Conservation (phyloP, 331 rosid genomes). For the Dryas integrifolia region DNA sequence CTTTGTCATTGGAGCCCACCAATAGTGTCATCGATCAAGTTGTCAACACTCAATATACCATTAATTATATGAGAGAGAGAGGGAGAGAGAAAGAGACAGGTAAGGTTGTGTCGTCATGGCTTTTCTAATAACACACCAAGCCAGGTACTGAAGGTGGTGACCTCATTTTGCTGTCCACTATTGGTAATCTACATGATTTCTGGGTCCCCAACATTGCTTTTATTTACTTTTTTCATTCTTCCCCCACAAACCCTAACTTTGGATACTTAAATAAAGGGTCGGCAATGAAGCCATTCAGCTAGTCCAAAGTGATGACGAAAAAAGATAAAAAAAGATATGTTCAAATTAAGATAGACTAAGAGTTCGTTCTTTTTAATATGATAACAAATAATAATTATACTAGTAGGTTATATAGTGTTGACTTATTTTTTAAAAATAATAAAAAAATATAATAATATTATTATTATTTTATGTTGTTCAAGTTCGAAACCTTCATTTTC, state of each 20-base stretch:
- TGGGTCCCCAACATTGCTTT: conserved; percentile 12
- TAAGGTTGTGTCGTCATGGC: conserved; percentile 10
- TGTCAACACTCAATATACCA: not conserved
- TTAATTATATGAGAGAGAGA: not conserved
- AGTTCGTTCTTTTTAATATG: too few species aligned
- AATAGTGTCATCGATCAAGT: not conserved
- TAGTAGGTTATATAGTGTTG: too few species aligned
- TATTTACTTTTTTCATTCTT: not conserved
- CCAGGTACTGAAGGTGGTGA: not conserved
- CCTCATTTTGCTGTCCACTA: conserved; percentile 15
- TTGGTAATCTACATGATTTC: conserved; percentile 16
- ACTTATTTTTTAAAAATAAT: too few species aligned
- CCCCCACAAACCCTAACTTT: not conserved
- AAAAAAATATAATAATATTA: too few species aligned
- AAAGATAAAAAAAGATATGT: too few species aligned
- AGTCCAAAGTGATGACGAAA: too few species aligned
- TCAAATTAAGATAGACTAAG: too few species aligned
- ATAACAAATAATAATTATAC: too few species aligned
- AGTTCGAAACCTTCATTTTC: too few species aligned
- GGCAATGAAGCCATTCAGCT: not conserved
- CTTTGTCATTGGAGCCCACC: not conserved
- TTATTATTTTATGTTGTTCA: too few species aligned
- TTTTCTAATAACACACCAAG: conserved; percentile 11
- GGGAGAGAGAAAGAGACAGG: not conserved
- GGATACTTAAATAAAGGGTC: not conserved